Evolutionary conservation across 75 land plant species (phyloP), one percentile per base, ranked within the genome.

Genomic region (Chamaecyparis obtusa): DNA sequence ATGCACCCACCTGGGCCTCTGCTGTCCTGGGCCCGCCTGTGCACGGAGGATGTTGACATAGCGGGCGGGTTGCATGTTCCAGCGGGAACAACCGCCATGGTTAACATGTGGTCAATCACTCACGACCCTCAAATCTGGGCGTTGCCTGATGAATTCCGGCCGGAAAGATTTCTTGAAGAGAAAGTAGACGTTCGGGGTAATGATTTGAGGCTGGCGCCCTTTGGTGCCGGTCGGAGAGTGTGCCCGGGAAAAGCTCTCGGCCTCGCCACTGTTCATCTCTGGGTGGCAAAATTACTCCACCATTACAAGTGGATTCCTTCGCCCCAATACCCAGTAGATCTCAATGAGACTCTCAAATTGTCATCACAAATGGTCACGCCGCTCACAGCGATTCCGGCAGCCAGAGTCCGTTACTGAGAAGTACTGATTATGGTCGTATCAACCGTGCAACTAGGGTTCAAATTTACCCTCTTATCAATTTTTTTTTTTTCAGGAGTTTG

Each of bases 1-100:
- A 32, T 91, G 32, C 94, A 93, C 60, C 94, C 94, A 0, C 93
- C 94, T 1, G 94, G 94, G 1, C 94, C 94, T 1, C 91, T 93
- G 8, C 83, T 93, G 43, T 93, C 94, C 35, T 93, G 94, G 94
- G 93, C 93, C 3, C 87, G 93, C 8, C 87, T 92, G 49, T 74
- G 90, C 56, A 91, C 80, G 54, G 81, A 37, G 35, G 84, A 77
- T 36, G 95, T 91, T 51, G 55, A 51, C 55, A 51, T 51, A 51
- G 55, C 55, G 0, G 55, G 16, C 55, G 55, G 55, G 16, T 72
- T 78, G 72, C 49, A 27, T n/a, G 78, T 91, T 19, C 92, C 92
- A 0, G 85, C 83, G 13, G 92, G 92, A 8, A 91, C 92, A 11
- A 91, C 91, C 0, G 91, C 92, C 15, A 91, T 91, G 92, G 92